Conservation (phyloP, 2,329 filamentous ascomycete species). For the Hymenoscyphus fructigenus region DNA sequence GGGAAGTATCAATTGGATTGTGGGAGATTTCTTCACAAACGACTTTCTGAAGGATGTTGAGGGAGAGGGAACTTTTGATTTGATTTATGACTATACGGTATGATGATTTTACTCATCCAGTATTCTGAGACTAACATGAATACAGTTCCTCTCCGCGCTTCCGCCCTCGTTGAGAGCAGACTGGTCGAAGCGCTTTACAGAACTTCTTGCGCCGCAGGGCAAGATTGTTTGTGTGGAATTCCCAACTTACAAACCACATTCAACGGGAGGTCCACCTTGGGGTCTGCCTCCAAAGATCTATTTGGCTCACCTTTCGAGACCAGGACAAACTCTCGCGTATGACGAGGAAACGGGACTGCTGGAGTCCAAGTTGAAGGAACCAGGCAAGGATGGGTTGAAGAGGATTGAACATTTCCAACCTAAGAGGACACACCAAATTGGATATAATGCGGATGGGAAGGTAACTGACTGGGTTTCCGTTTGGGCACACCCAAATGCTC, state of each 20-base stretch:
- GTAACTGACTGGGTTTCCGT: conserved; percentile 55
- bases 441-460: conserved; percentile 45
- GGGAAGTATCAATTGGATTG: conserved; percentile 56
- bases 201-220: conserved; percentile 50
- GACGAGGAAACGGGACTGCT: conserved; percentile 51
- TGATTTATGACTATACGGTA: conserved; percentile 65
- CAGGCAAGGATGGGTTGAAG: conserved; percentile 40
- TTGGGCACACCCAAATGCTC: conserved; percentile 43
- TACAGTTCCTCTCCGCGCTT: conserved; percentile 62
- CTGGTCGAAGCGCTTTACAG: conserved; percentile 54
- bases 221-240: conserved; percentile 71
- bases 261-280: conserved; percentile 70
- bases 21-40: conserved; percentile 66
- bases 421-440: conserved; percentile 48
- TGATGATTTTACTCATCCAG: conserved; percentile 22
- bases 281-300: conserved; percentile 69
- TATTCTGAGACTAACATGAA: neutral
- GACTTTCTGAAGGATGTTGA: conserved; percentile 50
- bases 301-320: conserved; percentile 66
- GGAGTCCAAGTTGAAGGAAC: conserved; percentile 46
- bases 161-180: conserved; percentile 50
- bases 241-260: conserved; percentile 68
- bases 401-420: conserved; percentile 53
- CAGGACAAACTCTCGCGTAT: conserved; percentile 67
- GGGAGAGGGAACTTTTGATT: conserved; percentile 55